These are phyloP conservation scores for Chloris gayana DNA, from an alignment of 176 grass and related monocot genomes.

Conservation along the genomic window DNA sequence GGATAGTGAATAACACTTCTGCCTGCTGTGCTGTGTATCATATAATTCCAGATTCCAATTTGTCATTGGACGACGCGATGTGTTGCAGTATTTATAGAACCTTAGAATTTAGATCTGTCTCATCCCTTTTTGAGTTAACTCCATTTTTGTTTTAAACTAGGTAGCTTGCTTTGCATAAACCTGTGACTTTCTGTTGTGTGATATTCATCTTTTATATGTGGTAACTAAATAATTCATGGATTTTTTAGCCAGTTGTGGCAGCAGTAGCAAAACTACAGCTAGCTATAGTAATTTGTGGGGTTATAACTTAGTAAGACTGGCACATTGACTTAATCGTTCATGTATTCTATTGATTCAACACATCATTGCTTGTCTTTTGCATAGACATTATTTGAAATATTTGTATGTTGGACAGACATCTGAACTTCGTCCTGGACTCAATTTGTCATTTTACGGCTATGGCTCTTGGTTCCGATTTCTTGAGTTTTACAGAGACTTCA, in stretches of 20 bases:
- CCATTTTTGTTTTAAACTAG: neutral
- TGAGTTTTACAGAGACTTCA: too few species aligned
- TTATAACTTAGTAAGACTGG: neutral
- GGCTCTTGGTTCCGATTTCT: too few species aligned
- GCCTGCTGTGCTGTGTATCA: neutral
- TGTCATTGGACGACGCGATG: too few species aligned
- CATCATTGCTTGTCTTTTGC: neutral
- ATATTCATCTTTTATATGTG: neutral
- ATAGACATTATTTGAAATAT: neutral
- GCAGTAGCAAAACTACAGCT: neutral
- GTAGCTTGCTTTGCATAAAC: neutral
- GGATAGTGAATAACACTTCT: neutral
- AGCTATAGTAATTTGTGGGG: neutral
- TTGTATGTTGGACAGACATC: neutral
- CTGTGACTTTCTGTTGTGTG: neutral
- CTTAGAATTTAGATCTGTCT: neutral
- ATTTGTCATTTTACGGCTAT: too few species aligned
- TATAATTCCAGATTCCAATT: neutral
- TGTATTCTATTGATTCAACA: neutral
- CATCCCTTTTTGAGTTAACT: neutral
- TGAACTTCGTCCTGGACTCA: too few species aligned
- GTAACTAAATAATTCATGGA: neutral
- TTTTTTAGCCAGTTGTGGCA: neutral
- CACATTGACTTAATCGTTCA: neutral
- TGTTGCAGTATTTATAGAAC: neutral